Evolutionary conservation across 2,329 filamentous ascomycete genomes (phyloP), one percentile per base, ranked within the genome.

Genomic region (Thelonectria olida): DNA sequence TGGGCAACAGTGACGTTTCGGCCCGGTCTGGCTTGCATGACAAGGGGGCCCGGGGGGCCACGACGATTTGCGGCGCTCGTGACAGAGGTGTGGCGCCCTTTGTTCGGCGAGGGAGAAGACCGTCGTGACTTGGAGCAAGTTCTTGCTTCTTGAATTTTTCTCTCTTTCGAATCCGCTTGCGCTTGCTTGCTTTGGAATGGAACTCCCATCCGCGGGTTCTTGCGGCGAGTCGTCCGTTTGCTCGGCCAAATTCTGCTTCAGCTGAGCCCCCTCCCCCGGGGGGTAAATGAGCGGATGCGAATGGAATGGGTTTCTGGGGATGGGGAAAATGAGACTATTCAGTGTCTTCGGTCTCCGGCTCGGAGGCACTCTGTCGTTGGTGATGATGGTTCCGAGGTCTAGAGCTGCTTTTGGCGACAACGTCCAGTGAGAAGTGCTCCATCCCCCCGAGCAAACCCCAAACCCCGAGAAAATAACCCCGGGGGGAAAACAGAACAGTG

Each of bases 1-100:
- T 47, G 22, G 23, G 31, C 44, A 17, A 8, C 60, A 66, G 57
- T 68, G 67, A 65, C 68, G 68, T 70, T 69, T 71, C 68, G 68
- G 68, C 53, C 65, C 68, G 68, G 68, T 62, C 57, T 61, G 53
- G 65, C 22, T 45, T 71, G 68, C 68, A 68, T 70, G 68, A 61
- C 66, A 64, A 55, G 56, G 55, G 39, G 38, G 7, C 10, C 6
- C 8, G 8, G 36, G 15, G 17, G n/a, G 5, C 12, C n/a, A 12
- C 19, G 22, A 27, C 63, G 64, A 67, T 57, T 60, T 48, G 57
- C 60, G 52, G 47, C 56, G 45, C 58, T 63, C 65, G 68, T 70
- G 68, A 70, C 66, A 58, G 20, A 62, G 62, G 62, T 61, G 53
- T 53, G 53, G 39, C 58, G 2, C 7, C 9, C 22, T 17, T 52